Percentiles rank a stretch among this genome's conserved stretches.
Conservation (phyloP, 2,329 filamentous ascomycete genomes). For the Metarhizium brunneum region DNA sequence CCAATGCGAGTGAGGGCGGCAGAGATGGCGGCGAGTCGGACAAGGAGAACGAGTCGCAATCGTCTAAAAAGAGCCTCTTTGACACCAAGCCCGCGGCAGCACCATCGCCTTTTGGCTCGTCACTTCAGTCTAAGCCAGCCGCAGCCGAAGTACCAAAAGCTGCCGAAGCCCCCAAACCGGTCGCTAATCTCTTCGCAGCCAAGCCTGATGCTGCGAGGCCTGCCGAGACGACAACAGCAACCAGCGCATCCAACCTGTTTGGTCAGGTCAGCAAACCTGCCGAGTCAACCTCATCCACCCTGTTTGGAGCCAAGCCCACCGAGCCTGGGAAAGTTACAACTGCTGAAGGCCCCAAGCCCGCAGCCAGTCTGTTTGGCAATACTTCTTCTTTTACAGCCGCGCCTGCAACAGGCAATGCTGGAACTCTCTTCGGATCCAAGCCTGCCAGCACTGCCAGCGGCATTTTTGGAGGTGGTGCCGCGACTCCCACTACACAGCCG, state of each 20-base stretch:
- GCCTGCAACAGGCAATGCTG: conserved; percentile 7
- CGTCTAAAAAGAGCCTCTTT: conserved; percentile 23
- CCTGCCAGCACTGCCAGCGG: conserved; percentile 8
- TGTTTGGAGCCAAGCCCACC: conserved; percentile 25
- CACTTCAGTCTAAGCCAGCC: conserved; percentile 24
- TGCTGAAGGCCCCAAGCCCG: conserved; percentile 11
- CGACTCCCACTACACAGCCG: conserved; percentile 9
- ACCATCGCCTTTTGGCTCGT: conserved; percentile 19
- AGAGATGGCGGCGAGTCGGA: conserved; percentile 32
- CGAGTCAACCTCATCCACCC: conserved; percentile 16
- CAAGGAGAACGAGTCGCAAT: conserved; percentile 33
- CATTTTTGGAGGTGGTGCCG: conserved; percentile 4
- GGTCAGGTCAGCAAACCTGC: conserved; percentile 1
- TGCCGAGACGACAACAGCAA: conserved; percentile 18
- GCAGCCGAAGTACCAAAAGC: conserved; percentile 17
- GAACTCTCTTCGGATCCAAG: conserved; percentile 18
- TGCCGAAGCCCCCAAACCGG: conserved; percentile 17
- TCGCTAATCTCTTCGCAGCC: conserved; percentile 16
- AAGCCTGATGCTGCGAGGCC: conserved; percentile 16
- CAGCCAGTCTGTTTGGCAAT: conserved; percentile 8
- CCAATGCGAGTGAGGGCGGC: conserved; percentile 16
- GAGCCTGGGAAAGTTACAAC: conserved; percentile 17
- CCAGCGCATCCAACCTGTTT: conserved; percentile 28
- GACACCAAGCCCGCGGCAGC: conserved; percentile 21
- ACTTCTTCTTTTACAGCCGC: conserved; percentile 1